These are phyloP conservation scores for Lentinula raphanica DNA, from an alignment of 768 basidiomycete genomes.

Conservation along the genomic window DNA sequence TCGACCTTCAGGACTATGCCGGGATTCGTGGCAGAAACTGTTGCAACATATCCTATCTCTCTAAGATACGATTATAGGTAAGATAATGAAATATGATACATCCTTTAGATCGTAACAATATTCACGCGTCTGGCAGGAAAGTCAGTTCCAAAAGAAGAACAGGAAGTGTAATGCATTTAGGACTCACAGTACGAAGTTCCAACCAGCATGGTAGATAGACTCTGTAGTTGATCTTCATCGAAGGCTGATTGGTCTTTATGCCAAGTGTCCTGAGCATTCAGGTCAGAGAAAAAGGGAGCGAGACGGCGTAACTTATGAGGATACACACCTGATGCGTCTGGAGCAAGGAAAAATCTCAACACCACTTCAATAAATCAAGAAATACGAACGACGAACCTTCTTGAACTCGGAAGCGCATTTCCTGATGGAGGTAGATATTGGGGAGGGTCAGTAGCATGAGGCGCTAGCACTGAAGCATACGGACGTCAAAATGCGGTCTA, in stretches of 20 bases:
- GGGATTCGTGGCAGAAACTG: no score
- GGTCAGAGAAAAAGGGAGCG: constrained; percentile 8
- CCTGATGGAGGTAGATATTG: constrained; percentile 86
- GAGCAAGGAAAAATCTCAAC: not conserved
- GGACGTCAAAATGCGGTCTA: not conserved
- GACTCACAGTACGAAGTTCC: constrained; percentile 86
- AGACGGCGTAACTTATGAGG: no score
- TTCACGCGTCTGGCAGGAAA: constrained; percentile 9
- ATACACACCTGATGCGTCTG: constrained; percentile 58
- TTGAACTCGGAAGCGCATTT: constrained; percentile 83
- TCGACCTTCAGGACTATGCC: no score
- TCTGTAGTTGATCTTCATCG: constrained; percentile 85
- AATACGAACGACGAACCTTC: constrained; percentile 43
- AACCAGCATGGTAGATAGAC: constrained; percentile 81
- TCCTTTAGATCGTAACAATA: not conserved
- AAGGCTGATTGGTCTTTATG: constrained; percentile 84
- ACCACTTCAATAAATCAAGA: not conserved
- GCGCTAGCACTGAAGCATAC: constrained; percentile 54
- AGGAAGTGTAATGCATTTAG: constrained; percentile 5
- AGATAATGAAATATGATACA: not conserved
- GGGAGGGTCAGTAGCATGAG: constrained; percentile 82
- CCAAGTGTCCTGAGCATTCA: constrained; percentile 71
- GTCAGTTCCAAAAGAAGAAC: not conserved
- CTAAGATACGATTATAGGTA: no score
- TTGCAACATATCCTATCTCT: no score